Evolutionary conservation across 2,329 filamentous ascomycete genomes (phyloP), one percentile per base, ranked within the genome.

Genomic region (Phyllosticta paracitricarpa): DNA sequence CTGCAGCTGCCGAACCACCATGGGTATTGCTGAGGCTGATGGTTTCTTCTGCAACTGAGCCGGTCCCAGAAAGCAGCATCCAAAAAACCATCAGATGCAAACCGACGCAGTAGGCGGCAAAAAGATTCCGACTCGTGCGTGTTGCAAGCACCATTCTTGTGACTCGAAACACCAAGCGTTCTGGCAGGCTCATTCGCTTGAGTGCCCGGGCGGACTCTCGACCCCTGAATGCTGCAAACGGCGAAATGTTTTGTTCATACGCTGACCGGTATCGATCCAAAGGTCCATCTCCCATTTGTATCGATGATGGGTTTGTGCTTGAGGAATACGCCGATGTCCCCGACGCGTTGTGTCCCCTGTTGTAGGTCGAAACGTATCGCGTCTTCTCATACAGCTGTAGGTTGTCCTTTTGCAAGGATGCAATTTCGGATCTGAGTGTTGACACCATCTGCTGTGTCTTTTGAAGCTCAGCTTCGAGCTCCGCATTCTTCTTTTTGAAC

Each of bases 351-450:
- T 82, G 83, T 54, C 83, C 83, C 59, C 92, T 86, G 73, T 87
- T 96, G 78, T 97, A 99, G 2, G 90, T 92, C 6, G 91, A 96
- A 25, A 97, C 86, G 72, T 99, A 99, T 66, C 94, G 85, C 19
- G 93, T 96, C 81, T 97, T 99, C 75, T 99, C 94, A 73, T 99
- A 99, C 7, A 99, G 81, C 68, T 89, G 91, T 40, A 99, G 81
- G 71, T 99, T 99, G 75, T 99, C 94, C 73, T 92, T 96, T 71
- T 99, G 95, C 51, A 99, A 79, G 1, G 91, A 90, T 5, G 91
- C 88, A 63, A 97, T 85, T 72, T 99, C 94, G 68, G 95, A 90
- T 53, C 94, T 86, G 55, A 99, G 80, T 40, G 92, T 88, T 22
- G 91, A 93, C 24, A 97, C 86, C 0, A 84, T 89, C 55, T 85